Evolutionary conservation across 305 asterid species (phyloP), one percentile per base, ranked within the genome.

Genomic region (Rubia peregrina): DNA sequence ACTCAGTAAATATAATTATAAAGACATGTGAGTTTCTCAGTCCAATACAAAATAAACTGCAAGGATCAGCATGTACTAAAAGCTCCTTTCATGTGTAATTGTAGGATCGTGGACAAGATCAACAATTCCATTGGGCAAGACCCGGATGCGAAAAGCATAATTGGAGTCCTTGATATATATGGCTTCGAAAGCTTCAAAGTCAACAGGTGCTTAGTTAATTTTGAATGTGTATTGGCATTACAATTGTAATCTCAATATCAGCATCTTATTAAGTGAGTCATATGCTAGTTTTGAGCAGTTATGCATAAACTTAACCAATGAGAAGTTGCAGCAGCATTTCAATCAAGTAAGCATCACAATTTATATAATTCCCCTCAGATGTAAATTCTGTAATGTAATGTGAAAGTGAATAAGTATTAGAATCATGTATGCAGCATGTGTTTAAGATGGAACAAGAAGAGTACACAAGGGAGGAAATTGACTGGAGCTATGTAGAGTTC

Each of bases 391-490:
- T 33, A 69, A 42, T 36, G 48, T 40, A 22, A 46, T 11, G 55
- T 61, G 33, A 24, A 17, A 4, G 40, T 42, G 11, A 75, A 80
- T 69, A 73, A 79, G 71, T 44, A 62, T 69, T 72, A 73, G 49
- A 75, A 67, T 57, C 66, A 78, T 62, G 70, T 59, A 49, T 70
- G 71, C 92, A 92, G 98, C 98, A 92, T 67, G 98, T 92, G 60
- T 92, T 92, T 87, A 92, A 92, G 86, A 92, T 92, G 98, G 98
- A 90, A 78, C 98, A 92, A 85, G 98, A 90, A 71, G 98, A 92
- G 72, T 92, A 92, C 68, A 90, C 96, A 1, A 88, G 83, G 77
- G 98, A 90, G 85, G 96, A 90, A 84, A 92, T 92, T 71, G 76
- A 92, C 84, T 92, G 98, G 98, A 92, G 98, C 73, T 92, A 92